Evolutionary conservation across 2,329 filamentous ascomycete genomes (phyloP), one percentile per base, ranked within the genome.

Genomic region (Lecanosticta acicola): DNA sequence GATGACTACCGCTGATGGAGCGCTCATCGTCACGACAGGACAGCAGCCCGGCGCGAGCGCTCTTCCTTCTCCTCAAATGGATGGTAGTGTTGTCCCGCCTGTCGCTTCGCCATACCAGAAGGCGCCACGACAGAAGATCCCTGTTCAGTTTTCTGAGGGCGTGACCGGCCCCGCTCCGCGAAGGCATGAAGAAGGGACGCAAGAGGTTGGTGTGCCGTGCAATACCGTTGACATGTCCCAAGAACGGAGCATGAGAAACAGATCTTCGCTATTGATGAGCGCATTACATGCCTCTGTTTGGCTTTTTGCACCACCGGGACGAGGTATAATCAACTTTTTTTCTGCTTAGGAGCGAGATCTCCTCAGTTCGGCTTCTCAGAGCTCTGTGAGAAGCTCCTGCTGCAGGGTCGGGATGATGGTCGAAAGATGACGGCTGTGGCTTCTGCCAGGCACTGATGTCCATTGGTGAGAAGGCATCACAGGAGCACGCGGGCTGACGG

Each of bases 391-490:
- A 5, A 7, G 24, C n/a, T 35, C 7, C 24, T 14, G 33, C 44
- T 43, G 48, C 48, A 50, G 48, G 48, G 38, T 41, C 33, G 29
- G 45, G 21, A 41, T n/a, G n/a, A n/a, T n/a, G n/a, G n/a, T n/a
- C n/a, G n/a, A n/a, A n/a, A 34, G 41, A 51, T 51, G 45, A 51
- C 49, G 49, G 36, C 20, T 44, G 49, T 52, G 49, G 49, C 46
- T 29, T 3, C 35, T 5, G 37, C 39, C 39, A 49, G 46, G 49
- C 41, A 55, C 49, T 17, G 29, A 8, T 24, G n/a, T 9, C 46
- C 37, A 48, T 52, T 55, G 52, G 52, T 40, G 36, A 41, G 32
- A 29, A 32, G 44, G 40, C 19, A 34, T 32, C 26, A 39, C 42
- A 41, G 43, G 29, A 35, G 33, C 29, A 29, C 50, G 50, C 45